These are phyloP conservation scores for Coemansia sp. DNA, from an alignment of 192 early-diverging fungal genomes.

Conservation along the genomic window DNA sequence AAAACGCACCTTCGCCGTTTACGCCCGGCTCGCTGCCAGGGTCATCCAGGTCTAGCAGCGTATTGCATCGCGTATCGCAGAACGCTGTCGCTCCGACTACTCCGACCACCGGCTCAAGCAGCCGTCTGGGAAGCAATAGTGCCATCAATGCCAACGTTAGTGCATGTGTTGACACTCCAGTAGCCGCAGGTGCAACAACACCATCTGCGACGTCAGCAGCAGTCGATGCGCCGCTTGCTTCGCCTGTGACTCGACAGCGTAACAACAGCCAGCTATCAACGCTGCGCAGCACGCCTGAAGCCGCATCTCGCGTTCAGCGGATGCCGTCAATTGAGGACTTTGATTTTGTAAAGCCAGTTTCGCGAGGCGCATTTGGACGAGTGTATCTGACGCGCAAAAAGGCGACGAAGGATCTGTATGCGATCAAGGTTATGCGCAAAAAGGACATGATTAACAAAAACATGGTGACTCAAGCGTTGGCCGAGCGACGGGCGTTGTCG, in stretches of 20 bases:
- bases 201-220: slow-evolving; percentile 5
- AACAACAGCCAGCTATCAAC: slow-evolving; percentile 47
- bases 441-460: slow-evolving; percentile 94
- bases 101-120: neutral
- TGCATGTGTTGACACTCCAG: neutral
- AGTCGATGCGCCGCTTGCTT: slow-evolving; percentile 19
- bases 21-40: slow-evolving; percentile 25
- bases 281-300: slow-evolving; percentile 36
- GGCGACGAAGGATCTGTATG: slow-evolving; percentile 84
- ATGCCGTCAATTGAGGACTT: slow-evolving; percentile 89
- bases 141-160: slow-evolving; percentile 7
- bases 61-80: slow-evolving; percentile 28
- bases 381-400: slow-evolving; percentile 85
- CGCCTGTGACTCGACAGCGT: slow-evolving; percentile 38
- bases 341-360: slow-evolving; percentile 92
- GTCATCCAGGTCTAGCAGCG: slow-evolving; percentile 25
- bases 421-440: slow-evolving; percentile 91
- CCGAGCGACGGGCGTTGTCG: slow-evolving; percentile 82
- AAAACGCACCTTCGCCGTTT: slow-evolving; percentile 41
- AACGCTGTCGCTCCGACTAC: slow-evolving; percentile 10
- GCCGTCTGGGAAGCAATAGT: slow-evolving; percentile 5
- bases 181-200: slow-evolving; percentile 1
- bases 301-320: slow-evolving; percentile 47
- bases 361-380: slow-evolving; percentile 91
- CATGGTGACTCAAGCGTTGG: slow-evolving; percentile 89